These are phyloP conservation scores for Acer negundo DNA, from an alignment of 345 rosid genomes.

Conservation along the genomic window DNA sequence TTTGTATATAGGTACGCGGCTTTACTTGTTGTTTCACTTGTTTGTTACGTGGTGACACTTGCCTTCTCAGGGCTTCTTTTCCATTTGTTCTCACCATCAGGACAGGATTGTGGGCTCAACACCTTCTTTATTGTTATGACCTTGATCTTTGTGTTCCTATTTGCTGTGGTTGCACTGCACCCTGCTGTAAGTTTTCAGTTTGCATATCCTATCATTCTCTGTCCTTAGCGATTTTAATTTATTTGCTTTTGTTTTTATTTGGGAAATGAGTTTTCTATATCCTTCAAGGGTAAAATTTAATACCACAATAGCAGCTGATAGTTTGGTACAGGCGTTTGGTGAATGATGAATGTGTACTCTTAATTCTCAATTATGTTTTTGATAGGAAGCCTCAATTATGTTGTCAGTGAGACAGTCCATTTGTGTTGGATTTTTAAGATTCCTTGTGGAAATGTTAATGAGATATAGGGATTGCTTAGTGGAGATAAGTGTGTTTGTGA, in stretches of 20 bases:
- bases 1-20: slow-evolving; percentile 67
- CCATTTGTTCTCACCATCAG: slow-evolving; percentile 96
- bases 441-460: background rate
- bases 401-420: slow-evolving; percentile 9
- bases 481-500: background rate
- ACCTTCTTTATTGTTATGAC: slow-evolving; percentile 80
- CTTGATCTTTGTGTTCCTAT: slow-evolving; percentile 65
- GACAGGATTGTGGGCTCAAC: slow-evolving; percentile 95
- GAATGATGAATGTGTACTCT: background rate
- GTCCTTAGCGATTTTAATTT: background rate
- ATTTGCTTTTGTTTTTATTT: background rate
- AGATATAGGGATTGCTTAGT: too few species aligned
- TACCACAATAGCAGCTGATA: background rate
- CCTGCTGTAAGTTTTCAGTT: slow-evolving; percentile 73
- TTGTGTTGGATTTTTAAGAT: background rate
- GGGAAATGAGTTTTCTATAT: background rate
- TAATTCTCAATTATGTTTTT: background rate
- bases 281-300: background rate
- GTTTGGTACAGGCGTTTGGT: background rate
- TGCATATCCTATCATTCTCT: background rate
- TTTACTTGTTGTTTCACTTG: slow-evolving; percentile 77
- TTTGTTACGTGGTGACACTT: slow-evolving; percentile 78
- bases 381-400: background rate
- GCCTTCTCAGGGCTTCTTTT: slow-evolving; percentile 96
- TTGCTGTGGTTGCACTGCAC: slow-evolving; percentile 84